A percentile compares a stretch with the other conserved stretches of the same genome.
These are phyloP conservation scores for Teunomyces funiuensis DNA, from an alignment of 805 yeast species.

Conservation along the genomic window DNA sequence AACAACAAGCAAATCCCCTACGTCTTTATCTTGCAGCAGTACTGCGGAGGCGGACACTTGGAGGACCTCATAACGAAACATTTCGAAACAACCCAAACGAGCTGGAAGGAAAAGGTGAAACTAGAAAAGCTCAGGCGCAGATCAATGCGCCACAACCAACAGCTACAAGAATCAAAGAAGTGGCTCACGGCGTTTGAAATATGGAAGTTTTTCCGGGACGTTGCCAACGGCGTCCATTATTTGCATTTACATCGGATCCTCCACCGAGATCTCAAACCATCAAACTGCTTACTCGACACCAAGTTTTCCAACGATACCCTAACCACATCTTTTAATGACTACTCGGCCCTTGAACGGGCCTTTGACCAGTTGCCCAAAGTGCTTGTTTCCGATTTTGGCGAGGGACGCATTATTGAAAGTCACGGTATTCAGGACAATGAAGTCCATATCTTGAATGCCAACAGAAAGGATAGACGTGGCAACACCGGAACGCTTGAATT, in stretches of 20 bases:
- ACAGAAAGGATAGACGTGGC: slow-evolving; percentile 63
- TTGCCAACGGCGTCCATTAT: slow-evolving; percentile 67
- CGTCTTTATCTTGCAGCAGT: slow-evolving; percentile 81
- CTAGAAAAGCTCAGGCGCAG: slow-evolving; percentile 27
- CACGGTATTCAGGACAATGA: slow-evolving; percentile 12
- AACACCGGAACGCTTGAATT: slow-evolving; percentile 86
- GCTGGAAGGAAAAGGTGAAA: slow-evolving; percentile 28
- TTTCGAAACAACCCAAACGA: slow-evolving; percentile 23
- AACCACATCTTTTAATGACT: background rate
- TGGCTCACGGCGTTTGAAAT: slow-evolving; percentile 61
- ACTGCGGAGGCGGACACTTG: slow-evolving; percentile 84
- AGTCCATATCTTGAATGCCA: slow-evolving; percentile 1
- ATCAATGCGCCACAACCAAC: background rate
- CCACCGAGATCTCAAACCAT: slow-evolving; percentile 89
- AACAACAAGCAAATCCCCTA: slow-evolving; percentile 52
- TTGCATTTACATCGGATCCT: slow-evolving; percentile 73
- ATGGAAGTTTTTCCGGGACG: slow-evolving; percentile 64
- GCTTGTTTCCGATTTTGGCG: slow-evolving; percentile 87
- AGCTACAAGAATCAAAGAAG: slow-evolving; percentile 2
- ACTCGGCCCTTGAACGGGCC: slow-evolving; percentile 13
- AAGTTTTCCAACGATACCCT: slow-evolving; percentile 17
- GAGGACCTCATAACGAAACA: slow-evolving; percentile 54
- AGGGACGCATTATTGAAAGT: slow-evolving; percentile 73
- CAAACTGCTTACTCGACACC: slow-evolving; percentile 68
- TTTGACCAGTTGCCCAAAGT: slow-evolving; percentile 55